A percentile compares a stretch with the other conserved stretches of the same genome.
Evolutionary conservation across 352 stramenopile genomes (phyloP).

Genomic region (Pythium graminicola): DNA sequence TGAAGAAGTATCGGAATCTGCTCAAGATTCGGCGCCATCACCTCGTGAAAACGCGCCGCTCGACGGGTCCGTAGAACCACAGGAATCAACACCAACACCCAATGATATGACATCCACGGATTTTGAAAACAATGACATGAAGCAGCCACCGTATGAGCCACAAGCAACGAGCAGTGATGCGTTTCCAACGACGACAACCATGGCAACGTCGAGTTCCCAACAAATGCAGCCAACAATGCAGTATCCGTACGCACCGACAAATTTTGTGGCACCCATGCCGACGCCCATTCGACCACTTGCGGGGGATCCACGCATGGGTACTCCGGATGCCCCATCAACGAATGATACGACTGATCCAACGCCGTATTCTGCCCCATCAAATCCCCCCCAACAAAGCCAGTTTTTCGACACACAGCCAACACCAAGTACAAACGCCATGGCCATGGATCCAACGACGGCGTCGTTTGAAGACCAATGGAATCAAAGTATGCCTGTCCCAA

Average conservation of each 20-base stretch:
- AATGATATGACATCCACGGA: not conserved
- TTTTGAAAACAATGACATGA: not conserved
- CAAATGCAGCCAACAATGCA: conserved; percentile 23
- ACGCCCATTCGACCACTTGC: conserved; percentile 70
- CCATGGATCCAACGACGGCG: not conserved
- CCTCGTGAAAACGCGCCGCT: not conserved
- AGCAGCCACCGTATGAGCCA: not conserved
- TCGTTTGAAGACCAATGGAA: conserved; percentile 41
- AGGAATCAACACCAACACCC: not conserved
- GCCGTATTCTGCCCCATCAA: too few species aligned
- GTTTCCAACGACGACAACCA: not conserved
- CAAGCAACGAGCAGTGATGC: not conserved
- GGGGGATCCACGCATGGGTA: conserved; percentile 53
- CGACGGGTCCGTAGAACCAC: not conserved
- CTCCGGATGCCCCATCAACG: too few species aligned
- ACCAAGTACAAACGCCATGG: not conserved
- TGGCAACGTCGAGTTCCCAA: not conserved
- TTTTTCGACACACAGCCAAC: not conserved
- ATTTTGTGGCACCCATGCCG: conserved; percentile 56
- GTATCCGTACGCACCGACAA: conserved; percentile 53
- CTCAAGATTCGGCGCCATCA: not conserved
- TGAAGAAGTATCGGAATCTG: not conserved
- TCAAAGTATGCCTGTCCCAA: conserved; percentile 17
- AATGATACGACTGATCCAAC: too few species aligned
- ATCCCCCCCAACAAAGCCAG: too few species aligned